Conservation (phyloP, 768 basidiomycete genomes). For the Trametopsis cervina region DNA sequence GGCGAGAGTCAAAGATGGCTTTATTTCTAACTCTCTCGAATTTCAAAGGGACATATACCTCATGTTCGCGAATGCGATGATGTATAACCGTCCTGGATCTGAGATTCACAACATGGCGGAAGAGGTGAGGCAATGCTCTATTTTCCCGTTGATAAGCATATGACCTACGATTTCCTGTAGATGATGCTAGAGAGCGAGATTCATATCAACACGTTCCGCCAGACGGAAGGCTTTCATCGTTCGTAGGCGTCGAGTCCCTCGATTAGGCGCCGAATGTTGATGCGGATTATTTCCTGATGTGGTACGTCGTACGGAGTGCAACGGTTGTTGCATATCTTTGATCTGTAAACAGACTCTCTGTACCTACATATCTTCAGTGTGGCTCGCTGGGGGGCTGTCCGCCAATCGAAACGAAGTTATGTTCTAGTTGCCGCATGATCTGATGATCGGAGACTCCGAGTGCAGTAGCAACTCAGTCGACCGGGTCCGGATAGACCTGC, state of each 20-base stretch:
- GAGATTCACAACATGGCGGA: conserved; percentile 89
- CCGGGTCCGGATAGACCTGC: no score
- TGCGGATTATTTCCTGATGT: not conserved
- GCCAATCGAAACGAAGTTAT: no score
- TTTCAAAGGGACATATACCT: conserved; percentile 86
- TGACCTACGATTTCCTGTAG: conserved; percentile 31
- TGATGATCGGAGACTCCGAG: no score
- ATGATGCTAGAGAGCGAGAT: conserved; percentile 73
- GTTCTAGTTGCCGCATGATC: no score
- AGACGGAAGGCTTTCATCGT: conserved; percentile 58
- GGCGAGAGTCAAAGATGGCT: conserved; percentile 74
- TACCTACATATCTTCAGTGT: not conserved
- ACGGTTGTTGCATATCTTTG: not conserved
- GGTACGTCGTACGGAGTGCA: no score
- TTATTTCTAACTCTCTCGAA: conserved; percentile 75
- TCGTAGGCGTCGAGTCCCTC: not conserved
- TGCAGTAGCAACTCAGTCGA: no score
- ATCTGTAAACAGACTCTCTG: not conserved
- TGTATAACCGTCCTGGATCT: conserved; percentile 87
- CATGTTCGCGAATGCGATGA: conserved; percentile 97
- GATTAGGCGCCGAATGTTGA: not conserved
- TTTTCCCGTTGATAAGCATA: not conserved
- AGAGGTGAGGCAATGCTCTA: conserved; percentile 80
- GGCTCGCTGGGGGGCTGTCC: no score
- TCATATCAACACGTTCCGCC: conserved; percentile 61